phyloP scores from a whole-genome alignment of 768 basidiomycete species.

The Amanita inopinata region DNA sequence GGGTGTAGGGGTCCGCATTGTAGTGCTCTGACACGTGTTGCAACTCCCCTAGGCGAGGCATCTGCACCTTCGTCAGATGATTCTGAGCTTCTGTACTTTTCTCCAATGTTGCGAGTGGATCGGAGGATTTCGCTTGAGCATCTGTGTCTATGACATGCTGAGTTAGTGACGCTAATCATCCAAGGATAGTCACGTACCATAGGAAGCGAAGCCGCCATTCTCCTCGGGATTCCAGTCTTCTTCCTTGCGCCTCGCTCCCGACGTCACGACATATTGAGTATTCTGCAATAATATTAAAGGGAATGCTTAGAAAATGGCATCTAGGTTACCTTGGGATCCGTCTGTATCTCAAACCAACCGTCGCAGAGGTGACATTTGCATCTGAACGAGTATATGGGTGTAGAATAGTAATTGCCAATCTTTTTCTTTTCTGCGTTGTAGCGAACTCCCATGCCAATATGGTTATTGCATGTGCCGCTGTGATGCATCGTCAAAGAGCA shows the following conservation, averaged over 20 bases:
- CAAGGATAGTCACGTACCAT: constrained; percentile 42
- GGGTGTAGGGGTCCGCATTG: constrained; percentile 78
- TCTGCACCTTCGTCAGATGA: constrained; percentile 59
- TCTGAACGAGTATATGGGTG: constrained; percentile 88
- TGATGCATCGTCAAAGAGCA: constrained; percentile 1
- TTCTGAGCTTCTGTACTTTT: constrained; percentile 78
- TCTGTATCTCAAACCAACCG: constrained; percentile 97
- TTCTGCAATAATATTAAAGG: constrained; percentile 43
- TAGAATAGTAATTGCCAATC: constrained; percentile 89
- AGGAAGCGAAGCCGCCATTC: constrained; percentile 85
- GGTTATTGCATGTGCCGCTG: constrained; percentile 90
- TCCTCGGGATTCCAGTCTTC: constrained; percentile 97
- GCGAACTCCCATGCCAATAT: constrained; percentile 98
- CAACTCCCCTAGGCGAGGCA: constrained; percentile 74
- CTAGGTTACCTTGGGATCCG: constrained; percentile 77
- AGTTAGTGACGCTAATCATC: not conserved
- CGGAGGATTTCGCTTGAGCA: constrained; percentile 46
- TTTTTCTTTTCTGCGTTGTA: constrained; percentile 99
- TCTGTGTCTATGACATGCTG: constrained; percentile 49
- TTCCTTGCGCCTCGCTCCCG: constrained; percentile 90
- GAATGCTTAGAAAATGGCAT: not conserved
- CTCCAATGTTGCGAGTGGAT: constrained; percentile 84
- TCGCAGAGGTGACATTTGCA: constrained; percentile 97
- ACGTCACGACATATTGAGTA: constrained; percentile 86
- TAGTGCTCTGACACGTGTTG: constrained; percentile 68